phyloP scores from a whole-genome alignment of 305 asterid species.

The Fraxinus angustifolia region DNA sequence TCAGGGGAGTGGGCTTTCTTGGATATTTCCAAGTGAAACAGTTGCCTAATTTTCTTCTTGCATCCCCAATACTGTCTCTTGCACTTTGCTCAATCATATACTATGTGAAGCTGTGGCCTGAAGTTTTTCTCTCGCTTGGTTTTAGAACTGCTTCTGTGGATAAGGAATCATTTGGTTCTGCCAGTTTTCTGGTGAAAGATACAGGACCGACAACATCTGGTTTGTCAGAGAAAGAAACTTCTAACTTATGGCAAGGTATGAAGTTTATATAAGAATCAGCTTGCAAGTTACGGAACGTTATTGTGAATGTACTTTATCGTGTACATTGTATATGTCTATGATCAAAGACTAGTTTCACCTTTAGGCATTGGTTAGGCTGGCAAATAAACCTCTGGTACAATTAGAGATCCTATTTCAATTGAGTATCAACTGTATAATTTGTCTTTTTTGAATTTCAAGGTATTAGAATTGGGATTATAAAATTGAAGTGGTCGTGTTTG shows the following conservation, averaged over 20 bases:
- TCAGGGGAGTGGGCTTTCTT: constrained; percentile 94
- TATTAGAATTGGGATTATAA: not conserved
- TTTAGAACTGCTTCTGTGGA: constrained; percentile 39
- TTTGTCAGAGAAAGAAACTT: constrained; percentile 28
- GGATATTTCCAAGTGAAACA: constrained; percentile 83
- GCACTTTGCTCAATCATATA: constrained; percentile 65
- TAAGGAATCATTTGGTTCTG: constrained; percentile 31
- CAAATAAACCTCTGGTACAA: not conserved
- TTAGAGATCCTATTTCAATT: not conserved
- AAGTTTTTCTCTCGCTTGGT: constrained; percentile 70
- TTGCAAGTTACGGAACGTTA: constrained; percentile 8
- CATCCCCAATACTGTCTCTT: constrained; percentile 74
- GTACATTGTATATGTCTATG: not conserved
- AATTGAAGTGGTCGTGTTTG: not conserved
- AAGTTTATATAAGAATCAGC: constrained; percentile 14
- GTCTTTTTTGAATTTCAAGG: not conserved
- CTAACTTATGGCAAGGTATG: constrained; percentile 51
- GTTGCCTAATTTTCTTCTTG: constrained; percentile 88
- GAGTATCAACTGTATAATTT: not conserved
- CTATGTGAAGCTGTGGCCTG: constrained; percentile 70
- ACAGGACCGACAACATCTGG: constrained; percentile 28
- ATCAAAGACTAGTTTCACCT: not conserved
- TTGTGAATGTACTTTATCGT: not conserved
- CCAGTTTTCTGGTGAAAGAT: constrained; percentile 27
- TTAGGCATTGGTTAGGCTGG: not conserved